phyloP scores from a whole-genome alignment of 108 stramenopile species.

The Conticribra weissflogii region DNA sequence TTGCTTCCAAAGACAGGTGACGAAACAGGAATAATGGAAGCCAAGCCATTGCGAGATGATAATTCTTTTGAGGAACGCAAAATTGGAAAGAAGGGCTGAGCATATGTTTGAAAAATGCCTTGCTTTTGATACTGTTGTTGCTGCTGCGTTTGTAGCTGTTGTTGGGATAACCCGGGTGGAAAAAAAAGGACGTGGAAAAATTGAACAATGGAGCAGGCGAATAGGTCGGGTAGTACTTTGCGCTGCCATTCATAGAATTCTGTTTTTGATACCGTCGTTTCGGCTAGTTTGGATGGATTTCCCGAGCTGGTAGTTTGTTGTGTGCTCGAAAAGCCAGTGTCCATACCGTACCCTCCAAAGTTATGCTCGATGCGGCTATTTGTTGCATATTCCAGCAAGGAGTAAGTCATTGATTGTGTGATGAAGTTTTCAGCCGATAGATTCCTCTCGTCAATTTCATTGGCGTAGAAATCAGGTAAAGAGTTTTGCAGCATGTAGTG shows the following conservation, averaged over 20 bases:
- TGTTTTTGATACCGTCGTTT: conserved; percentile 11
- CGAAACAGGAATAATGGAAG: conserved; percentile 19
- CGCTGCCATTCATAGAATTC: conserved; percentile 44
- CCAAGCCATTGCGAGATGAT: conserved; percentile 4
- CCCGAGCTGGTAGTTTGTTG: no score
- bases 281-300: neutral
- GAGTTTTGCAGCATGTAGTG: conserved; percentile 36
- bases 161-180: conserved; percentile 17
- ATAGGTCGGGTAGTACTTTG: conserved; percentile 33
- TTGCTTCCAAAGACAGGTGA: conserved; percentile 44
- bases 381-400: conserved; percentile 34
- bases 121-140: neutral
- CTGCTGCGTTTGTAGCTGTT: neutral
- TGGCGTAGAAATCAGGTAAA: conserved; percentile 4
- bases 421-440: conserved; percentile 2
- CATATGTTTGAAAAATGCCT: neutral
- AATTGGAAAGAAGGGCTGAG: conserved; percentile 17
- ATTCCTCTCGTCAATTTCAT: conserved; percentile 6
- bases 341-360: conserved; percentile 18
- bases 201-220: conserved; percentile 20
- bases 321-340: conserved; percentile 3
- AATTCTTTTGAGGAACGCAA: conserved; percentile 33
- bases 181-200: conserved; percentile 38
- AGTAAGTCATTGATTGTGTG: conserved; percentile 28
- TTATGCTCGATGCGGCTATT: conserved; percentile 4